phyloP scores from a whole-genome alignment of 352 stramenopile species.

The Globisporangium parvum region DNA sequence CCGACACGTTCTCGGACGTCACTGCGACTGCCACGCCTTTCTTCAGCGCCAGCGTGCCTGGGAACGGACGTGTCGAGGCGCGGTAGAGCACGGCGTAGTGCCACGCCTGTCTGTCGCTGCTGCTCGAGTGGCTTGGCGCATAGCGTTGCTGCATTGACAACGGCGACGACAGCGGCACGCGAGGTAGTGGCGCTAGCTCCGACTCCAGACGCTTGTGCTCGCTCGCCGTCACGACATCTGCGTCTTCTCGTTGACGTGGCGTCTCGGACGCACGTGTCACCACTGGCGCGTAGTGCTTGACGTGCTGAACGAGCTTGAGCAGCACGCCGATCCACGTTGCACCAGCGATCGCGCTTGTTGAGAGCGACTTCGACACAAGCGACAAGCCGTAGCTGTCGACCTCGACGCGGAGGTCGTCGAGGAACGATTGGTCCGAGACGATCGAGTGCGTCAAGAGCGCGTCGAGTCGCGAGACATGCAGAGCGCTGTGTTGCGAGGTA shows the following conservation, averaged over 20 bases:
- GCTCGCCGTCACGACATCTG: slow-evolving; percentile 6
- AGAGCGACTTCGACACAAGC: slow-evolving; percentile 31
- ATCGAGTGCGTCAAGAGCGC: slow-evolving; percentile 28
- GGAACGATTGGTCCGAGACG: slow-evolving; percentile 36
- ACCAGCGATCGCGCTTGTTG: slow-evolving; percentile 18
- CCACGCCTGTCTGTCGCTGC: slow-evolving; percentile 38
- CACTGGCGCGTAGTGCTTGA: slow-evolving; percentile 20
- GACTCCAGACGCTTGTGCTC: neutral
- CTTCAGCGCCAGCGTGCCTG: slow-evolving; percentile 39
- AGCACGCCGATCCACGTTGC: slow-evolving; percentile 51
- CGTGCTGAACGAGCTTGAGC: slow-evolving; percentile 41
- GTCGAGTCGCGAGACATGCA: slow-evolving; percentile 30
- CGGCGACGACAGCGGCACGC: too few relatives aligned
- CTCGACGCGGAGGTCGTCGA: slow-evolving; percentile 50
- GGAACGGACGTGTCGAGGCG: slow-evolving; percentile 39
- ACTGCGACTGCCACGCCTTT: slow-evolving; percentile 27
- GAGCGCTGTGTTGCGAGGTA: slow-evolving; percentile 14
- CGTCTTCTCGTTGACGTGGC: neutral
- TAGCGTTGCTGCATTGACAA: slow-evolving; percentile 1
- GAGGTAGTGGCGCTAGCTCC: slow-evolving; percentile 3
- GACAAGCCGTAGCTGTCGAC: slow-evolving; percentile 42
- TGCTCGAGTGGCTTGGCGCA: neutral
- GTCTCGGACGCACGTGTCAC: neutral
- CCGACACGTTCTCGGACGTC: slow-evolving; percentile 39
- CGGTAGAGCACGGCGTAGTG: slow-evolving; percentile 76